Evolutionary conservation across 2,329 filamentous ascomycete genomes (phyloP).

Genomic region (Xylaria sp.): DNA sequence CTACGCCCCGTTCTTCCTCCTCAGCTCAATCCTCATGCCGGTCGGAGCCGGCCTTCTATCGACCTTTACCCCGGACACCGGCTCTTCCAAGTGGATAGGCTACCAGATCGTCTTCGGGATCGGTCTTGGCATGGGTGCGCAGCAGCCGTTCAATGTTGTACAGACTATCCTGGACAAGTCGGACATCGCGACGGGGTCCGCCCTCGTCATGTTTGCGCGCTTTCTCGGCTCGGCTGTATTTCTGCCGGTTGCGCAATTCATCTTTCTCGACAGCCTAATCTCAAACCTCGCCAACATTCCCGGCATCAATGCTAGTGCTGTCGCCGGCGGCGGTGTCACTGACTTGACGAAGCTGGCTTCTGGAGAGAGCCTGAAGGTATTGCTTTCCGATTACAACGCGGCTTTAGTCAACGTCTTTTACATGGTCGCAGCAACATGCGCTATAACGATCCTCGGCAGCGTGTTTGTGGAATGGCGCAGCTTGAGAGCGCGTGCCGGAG

Average conservation of each 20-base stretch:
- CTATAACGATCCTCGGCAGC: conserved; percentile 22
- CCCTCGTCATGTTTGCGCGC: conserved; percentile 30
- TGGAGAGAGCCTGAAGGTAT: conserved; percentile 13
- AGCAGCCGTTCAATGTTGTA: conserved; percentile 31
- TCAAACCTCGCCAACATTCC: conserved; percentile 28
- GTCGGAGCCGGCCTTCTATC: conserved; percentile 35
- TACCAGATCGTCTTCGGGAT: conserved; percentile 36
- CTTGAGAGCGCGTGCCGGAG: too few species aligned
- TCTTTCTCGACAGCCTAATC: conserved; percentile 29
- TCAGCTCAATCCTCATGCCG: conserved; percentile 22
- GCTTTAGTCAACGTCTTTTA: conserved; percentile 27
- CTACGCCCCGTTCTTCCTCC: conserved; percentile 32
- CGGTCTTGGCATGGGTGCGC: conserved; percentile 34
- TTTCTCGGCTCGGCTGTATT: conserved; percentile 31
- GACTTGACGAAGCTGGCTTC: conserved; percentile 22
- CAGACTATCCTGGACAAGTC: conserved; percentile 30
- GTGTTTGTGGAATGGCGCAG: conserved; percentile 30
- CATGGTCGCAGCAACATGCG: conserved; percentile 16
- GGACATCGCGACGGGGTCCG: conserved; percentile 31
- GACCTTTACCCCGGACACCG: conserved; percentile 24
- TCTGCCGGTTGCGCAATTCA: conserved; percentile 27
- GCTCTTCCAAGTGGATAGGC: conserved; percentile 32
- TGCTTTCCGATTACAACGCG: conserved; percentile 26
- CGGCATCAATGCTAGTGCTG: conserved; percentile 18
- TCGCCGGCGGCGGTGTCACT: conserved; percentile 28